Conservation (phyloP, 1,284 basidiomycete genomes). For the Heliocybe sulcata region DNA sequence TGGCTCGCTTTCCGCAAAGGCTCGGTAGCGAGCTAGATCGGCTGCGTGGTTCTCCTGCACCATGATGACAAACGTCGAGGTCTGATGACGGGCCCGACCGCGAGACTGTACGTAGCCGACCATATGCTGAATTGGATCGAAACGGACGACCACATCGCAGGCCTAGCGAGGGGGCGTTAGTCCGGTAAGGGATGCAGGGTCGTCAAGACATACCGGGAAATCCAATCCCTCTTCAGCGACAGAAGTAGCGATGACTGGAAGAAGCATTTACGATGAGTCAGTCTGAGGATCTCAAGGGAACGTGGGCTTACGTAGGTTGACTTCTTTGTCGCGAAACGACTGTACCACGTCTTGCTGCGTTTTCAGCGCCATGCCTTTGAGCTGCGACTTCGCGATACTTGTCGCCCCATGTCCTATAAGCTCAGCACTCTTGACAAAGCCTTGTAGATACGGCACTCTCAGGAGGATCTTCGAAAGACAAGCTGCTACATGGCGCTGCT, state of each 20-base stretch:
- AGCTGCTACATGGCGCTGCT: constrained; percentile 73
- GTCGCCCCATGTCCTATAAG: constrained; percentile 62
- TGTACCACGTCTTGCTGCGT: constrained; percentile 53
- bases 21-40: constrained; percentile 49
- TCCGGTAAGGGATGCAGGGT: background rate
- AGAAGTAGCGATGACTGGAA: constrained; percentile 69
- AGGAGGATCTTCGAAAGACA: constrained; percentile 59
- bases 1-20: constrained; percentile 53
- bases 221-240: constrained; percentile 88
- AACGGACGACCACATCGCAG: constrained; percentile 79
- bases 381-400: constrained; percentile 29
- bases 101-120: constrained; percentile 81
- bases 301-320: constrained; percentile 62
- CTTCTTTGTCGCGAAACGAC: constrained; percentile 53
- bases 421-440: constrained; percentile 51
- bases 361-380: constrained; percentile 43
- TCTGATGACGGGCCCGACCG: constrained; percentile 69
- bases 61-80: constrained; percentile 77
- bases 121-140: constrained; percentile 72
- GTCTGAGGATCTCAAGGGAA: constrained; percentile 4
- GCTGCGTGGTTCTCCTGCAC: constrained; percentile 50
- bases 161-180: constrained; percentile 35
- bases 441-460: constrained; percentile 46
- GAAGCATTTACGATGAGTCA: constrained; percentile 4
- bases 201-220: constrained; percentile 51